These are phyloP conservation scores for Candida tibetensis DNA, from an alignment of 805 yeast genomes.

Conservation along the genomic window DNA sequence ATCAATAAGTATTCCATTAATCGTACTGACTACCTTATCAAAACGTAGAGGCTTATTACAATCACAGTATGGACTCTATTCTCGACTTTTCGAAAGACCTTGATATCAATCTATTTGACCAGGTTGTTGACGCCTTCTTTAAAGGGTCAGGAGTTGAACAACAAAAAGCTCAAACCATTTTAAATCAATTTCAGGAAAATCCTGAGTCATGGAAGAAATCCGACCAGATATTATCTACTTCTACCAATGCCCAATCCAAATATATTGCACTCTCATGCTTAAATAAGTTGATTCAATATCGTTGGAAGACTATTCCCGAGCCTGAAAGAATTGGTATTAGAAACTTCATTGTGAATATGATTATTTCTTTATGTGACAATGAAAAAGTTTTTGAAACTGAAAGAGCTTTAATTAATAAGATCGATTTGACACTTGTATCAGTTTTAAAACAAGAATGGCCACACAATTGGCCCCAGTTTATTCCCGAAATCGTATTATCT, in stretches of 20 bases:
- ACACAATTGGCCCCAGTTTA: constrained; percentile 94
- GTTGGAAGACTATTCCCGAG: constrained; percentile 90
- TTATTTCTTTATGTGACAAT: constrained; percentile 84
- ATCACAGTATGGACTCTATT: constrained; percentile 70
- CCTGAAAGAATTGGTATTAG: constrained; percentile 91
- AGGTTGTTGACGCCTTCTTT: constrained; percentile 81
- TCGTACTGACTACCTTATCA: too few species aligned
- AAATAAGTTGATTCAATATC: constrained; percentile 83
- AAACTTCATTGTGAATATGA: constrained; percentile 91
- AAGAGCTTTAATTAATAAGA: constrained; percentile 84
- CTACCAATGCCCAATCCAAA: constrained; percentile 81
- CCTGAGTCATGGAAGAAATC: constrained; percentile 96
- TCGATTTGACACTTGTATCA: constrained; percentile 90
- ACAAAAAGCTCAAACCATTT: constrained; percentile 65
- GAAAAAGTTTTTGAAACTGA: constrained; percentile 67
- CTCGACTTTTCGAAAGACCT: constrained; percentile 83
- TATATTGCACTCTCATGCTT: constrained; percentile 87
- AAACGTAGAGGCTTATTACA: too few species aligned
- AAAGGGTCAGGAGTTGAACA: constrained; percentile 70
- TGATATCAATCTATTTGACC: constrained; percentile 77
- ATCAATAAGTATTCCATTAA: background rate
- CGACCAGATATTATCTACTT: constrained; percentile 78
- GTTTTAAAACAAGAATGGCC: constrained; percentile 99
- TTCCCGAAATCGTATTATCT: constrained; percentile 86
- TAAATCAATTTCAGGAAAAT: constrained; percentile 84